These are phyloP conservation scores for Cerrena zonata DNA, from an alignment of 1,284 basidiomycete species.

Conservation along the genomic window DNA sequence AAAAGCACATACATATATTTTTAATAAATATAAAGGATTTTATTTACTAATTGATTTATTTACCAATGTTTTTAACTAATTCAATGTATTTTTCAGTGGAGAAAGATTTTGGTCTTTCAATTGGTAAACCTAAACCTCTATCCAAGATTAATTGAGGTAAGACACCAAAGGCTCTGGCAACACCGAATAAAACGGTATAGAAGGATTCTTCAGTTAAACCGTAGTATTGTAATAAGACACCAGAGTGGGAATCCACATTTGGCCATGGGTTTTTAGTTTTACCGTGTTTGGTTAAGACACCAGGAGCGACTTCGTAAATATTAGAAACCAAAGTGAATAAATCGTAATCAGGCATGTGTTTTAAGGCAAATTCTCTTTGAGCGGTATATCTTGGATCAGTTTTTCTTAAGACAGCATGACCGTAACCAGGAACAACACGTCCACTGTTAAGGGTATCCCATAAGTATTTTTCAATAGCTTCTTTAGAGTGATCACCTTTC, in stretches of 20 bases:
- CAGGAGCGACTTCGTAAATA: constrained; percentile 89
- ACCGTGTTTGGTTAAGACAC: constrained; percentile 76
- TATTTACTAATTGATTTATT: too few species aligned
- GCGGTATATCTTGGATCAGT: constrained; percentile 97
- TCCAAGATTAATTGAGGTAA: constrained; percentile 90
- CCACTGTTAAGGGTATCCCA: constrained; percentile 89
- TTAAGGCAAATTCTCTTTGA: constrained; percentile 88
- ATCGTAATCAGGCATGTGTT: constrained; percentile 82
- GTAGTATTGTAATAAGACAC: constrained; percentile 88
- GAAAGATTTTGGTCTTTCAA: too few species aligned
- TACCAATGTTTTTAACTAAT: too few species aligned
- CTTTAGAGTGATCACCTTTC: constrained; percentile 76
- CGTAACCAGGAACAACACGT: constrained; percentile 91
- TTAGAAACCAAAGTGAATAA: constrained; percentile 91
- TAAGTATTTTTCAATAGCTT: constrained; percentile 86
- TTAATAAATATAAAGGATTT: too few species aligned
- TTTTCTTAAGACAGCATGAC: constrained; percentile 94
- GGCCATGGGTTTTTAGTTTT: constrained; percentile 93
- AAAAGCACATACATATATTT: too few species aligned
- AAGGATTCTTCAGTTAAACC: constrained; percentile 86
- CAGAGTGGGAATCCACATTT: constrained; percentile 96
- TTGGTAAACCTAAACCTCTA: constrained; percentile 89
- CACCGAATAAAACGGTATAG: constrained; percentile 96
- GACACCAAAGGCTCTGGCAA: constrained; percentile 89
- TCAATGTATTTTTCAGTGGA: too few species aligned